Evolutionary conservation across 768 basidiomycete species (phyloP).

Genomic region (Pleurotus tuber-regium): DNA sequence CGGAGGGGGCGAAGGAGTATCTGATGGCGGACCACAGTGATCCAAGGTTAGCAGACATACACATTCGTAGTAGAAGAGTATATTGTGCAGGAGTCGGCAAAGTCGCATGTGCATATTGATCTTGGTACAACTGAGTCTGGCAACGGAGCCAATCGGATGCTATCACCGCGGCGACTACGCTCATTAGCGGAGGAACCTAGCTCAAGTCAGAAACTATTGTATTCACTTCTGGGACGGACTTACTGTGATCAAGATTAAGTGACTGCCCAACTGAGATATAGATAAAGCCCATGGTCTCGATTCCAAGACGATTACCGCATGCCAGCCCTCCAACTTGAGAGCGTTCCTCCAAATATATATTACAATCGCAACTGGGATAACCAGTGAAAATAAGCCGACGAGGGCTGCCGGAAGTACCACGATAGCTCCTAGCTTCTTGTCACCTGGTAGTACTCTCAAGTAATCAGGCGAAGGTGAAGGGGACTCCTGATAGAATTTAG

Average conservation of each 20-base stretch:
- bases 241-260: not conserved
- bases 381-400: not conserved
- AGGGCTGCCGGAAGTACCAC: not conserved
- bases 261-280: not conserved
- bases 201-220: not conserved
- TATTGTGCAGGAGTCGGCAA: not conserved
- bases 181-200: not conserved
- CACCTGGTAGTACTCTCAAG: not conserved
- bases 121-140: not conserved
- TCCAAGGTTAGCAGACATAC: not conserved
- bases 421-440: not conserved
- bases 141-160: not conserved
- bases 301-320: not conserved
- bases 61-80: not conserved
- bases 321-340: not conserved
- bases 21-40: not conserved
- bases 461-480: not conserved
- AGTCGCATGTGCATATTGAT: not conserved
- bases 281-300: not conserved
- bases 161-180: not conserved
- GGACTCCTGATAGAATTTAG: not conserved
- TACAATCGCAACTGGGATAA: not conserved
- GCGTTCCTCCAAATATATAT: slow-evolving; percentile 1
- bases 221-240: not conserved
- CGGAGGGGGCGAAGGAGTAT: not conserved